These are phyloP conservation scores for Chrysoporthe puriensis DNA, from an alignment of 2,329 filamentous ascomycete genomes.

Conservation along the genomic window DNA sequence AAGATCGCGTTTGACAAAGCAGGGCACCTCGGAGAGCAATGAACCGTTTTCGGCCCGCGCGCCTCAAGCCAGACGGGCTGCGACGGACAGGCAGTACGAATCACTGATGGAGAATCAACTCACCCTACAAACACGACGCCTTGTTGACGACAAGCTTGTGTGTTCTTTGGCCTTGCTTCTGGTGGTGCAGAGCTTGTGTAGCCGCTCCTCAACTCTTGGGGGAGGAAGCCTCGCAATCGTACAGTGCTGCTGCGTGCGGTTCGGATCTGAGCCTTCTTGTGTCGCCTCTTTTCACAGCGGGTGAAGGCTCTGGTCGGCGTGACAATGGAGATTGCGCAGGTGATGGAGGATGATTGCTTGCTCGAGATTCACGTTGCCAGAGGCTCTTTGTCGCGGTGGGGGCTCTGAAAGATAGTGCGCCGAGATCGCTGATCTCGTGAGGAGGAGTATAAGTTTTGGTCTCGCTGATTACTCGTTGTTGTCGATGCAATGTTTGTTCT, in stretches of 20 bases:
- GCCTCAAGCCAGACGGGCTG: neutral
- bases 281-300: neutral
- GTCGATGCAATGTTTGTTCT: neutral
- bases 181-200: neutral
- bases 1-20: constrained; percentile 13
- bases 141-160: neutral
- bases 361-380: neutral
- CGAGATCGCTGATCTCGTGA: neutral
- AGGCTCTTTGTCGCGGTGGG: neutral
- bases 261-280: too few species aligned
- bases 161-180: constrained; percentile 4
- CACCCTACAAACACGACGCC: constrained; percentile 9
- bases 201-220: neutral
- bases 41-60: neutral
- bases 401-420: neutral
- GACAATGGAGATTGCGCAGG: neutral
- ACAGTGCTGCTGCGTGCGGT: neutral
- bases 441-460: neutral
- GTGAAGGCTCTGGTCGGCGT: neutral
- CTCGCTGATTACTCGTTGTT: neutral
- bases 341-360: neutral
- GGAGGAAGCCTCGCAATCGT: neutral
- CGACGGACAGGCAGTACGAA: neutral
- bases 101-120: constrained; percentile 11
- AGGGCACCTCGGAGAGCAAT: neutral